Base-by-base conservation (phyloP, 179 eudicot genomes). In the Dionaea muscipula region DNA sequence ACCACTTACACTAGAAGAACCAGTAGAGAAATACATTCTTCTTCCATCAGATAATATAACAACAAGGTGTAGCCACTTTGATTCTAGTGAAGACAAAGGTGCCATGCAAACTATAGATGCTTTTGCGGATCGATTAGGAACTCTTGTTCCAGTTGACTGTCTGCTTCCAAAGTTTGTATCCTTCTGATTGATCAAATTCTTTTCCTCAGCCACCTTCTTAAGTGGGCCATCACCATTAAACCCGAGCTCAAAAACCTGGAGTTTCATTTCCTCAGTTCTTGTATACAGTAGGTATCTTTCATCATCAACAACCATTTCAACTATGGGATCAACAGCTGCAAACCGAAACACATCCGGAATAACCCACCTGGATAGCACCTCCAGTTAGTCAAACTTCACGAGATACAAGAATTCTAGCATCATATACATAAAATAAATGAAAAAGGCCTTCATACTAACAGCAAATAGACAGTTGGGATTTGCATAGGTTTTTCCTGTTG, bases 41-140 rank as follows among this genome's bases (percentile, higher is more conserved):
- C 96, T 83, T 50, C 99, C 99, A 75, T 93, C 99, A 31, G 99
- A 85, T 67, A 93, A 70, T 62, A 93, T 80, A 64, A 87, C 94
- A 72, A 85, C 96, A 56, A 93, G 94, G 73, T 93, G 99, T 62
- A 93, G 80, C 75, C 82, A 72, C 64, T 88, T 93, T 47, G 99
- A 93, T 60, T 93, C 99, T 47, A 85, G 66, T 37, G 93, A 72
- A 28, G 99, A 93, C 61, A 93, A 56, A 58, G 99, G 94, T 6
- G 95, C 79, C 53, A 93, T 85, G 70, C 67, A 68, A 65, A 93
- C 85, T 52, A 93, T 83, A 33, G 99, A 74, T 43, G 94, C 66
- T 59, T 84, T 93, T 55, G 82, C 69, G 56, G 84, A 66, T 53
- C 94, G 80, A 67, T 80, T 60, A 41, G 75, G 60, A 55, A 66